Percentiles rank a stretch among this genome's conserved stretches.
phyloP scores from a whole-genome alignment of 148 eudicot species.

The Vaccinium corymbosum region DNA sequence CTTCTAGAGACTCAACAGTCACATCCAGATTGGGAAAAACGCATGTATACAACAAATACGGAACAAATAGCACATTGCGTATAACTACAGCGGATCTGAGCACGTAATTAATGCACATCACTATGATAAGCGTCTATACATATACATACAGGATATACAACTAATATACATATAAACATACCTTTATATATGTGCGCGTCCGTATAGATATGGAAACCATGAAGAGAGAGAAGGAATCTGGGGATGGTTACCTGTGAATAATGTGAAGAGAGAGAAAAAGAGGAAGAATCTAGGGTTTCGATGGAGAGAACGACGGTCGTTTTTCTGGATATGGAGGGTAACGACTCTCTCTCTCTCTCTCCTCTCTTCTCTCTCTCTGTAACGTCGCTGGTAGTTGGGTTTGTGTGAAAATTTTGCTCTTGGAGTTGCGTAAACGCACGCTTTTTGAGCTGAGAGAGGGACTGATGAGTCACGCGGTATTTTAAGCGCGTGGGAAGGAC shows the following conservation, averaged over 20 bases:
- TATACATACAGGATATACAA: not conserved
- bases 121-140: not conserved
- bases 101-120: slow-evolving; percentile 3
- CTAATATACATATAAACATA: not conserved
- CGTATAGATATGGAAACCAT: not conserved
- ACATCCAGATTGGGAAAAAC: slow-evolving; percentile 11
- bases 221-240: not conserved
- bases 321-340: not conserved
- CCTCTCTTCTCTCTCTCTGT: not conserved
- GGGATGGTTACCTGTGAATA: slow-evolving; percentile 6
- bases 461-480: not conserved
- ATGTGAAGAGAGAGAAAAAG: slow-evolving; percentile 7
- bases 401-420: not conserved
- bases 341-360: slow-evolving; percentile 10
- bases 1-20: not conserved
- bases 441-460: not conserved
- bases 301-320: not conserved
- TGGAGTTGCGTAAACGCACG: slow-evolving; percentile 13
- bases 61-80: not conserved
- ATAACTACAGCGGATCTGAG: slow-evolving; percentile 14
- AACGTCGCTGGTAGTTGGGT: slow-evolving; percentile 9
- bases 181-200: not conserved
- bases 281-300: slow-evolving; percentile 15
- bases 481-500: not conserved
- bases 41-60: not conserved